Evolutionary conservation across 2,329 filamentous ascomycete species (phyloP), one percentile per base, ranked within the genome.

Genomic region (Lachnellula suecica): DNA sequence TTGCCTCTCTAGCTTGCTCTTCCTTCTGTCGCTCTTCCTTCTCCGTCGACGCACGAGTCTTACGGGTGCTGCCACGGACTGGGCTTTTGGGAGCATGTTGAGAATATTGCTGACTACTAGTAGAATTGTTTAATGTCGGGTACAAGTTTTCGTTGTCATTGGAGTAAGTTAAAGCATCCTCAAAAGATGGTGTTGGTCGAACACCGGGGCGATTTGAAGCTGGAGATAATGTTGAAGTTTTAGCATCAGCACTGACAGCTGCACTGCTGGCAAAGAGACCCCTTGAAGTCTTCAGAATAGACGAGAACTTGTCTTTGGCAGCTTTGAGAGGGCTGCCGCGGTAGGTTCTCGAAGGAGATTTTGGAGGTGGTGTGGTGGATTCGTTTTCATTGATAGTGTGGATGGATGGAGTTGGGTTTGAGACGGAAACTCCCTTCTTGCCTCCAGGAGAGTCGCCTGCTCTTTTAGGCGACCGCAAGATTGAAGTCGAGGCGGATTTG

Each of bases 231-330:
- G 84, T 65, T 3, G 77, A 78, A 0, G 77, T 75, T 60, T 85
- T 86, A 7, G 80, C 79, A 59, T 86, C 83, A 0, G 82, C 82
- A 60, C 82, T 85, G 34, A 82, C 72, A 15, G 78, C 81, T 2
- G 82, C 83, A 60, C 83, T 93, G 60, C 88, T 95, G 17, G 87
- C 90, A 57, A 97, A 86, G 44, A 97, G 81, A 13, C 87, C 89
- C 69, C 89, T 93, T 4, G 92, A 94, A 50, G 87, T 89, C 71
- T 91, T 92, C 62, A 97, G 77, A 54, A 96, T 91, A 9, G 92
- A 96, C 43, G 93, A 95, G 44, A 97, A 77, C 68, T 91, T 95
- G 65, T 89, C 90, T 73, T 96, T 97, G 24, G 94, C 92, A 47
- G 94, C 91, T 70, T 92, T 96, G 53, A 97, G 71, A 4, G 91